Conservation (phyloP, 23 red algal genomes). For the Rhodosorus marinus region DNA sequence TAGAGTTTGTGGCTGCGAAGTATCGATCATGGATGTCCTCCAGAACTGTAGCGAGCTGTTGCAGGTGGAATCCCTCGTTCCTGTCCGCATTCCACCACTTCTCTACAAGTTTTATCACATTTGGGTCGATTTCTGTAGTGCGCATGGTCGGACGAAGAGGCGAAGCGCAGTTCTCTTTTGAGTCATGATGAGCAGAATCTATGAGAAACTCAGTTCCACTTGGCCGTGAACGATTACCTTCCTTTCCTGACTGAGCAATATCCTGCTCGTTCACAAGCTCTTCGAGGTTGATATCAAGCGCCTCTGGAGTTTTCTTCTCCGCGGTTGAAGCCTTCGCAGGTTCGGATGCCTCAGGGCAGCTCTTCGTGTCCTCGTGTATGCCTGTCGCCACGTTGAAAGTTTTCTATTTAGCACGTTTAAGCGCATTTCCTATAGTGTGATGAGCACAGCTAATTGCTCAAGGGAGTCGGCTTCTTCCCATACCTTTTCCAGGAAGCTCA, state of each 20-base stretch:
- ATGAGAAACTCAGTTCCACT: background rate
- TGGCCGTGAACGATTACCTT: background rate
- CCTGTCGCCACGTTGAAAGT: no score
- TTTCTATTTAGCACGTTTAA: no score
- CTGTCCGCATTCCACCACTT: slow-evolving; percentile 5
- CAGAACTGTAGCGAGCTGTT: slow-evolving; percentile 32
- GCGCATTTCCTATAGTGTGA: no score
- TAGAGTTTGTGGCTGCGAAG: slow-evolving; percentile 4
- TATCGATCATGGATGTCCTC: slow-evolving; percentile 29
- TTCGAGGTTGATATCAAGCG: no score
- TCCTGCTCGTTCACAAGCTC: no score
- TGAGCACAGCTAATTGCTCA: no score
- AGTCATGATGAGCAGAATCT: background rate
- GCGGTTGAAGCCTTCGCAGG: no score
- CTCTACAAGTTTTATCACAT: slow-evolving; percentile 5
- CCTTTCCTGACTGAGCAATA: no score
- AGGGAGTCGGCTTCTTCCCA: no score
- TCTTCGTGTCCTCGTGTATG: no score
- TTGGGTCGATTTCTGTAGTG: background rate
- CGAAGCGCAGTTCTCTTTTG: background rate
- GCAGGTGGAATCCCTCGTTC: slow-evolving; percentile 4
- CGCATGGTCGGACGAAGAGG: background rate
- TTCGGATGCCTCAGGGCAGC: no score
- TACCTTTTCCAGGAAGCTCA: background rate
- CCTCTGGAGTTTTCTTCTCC: no score